These are phyloP conservation scores for Trichoderma citrinoviride DNA, from an alignment of 2,329 filamentous ascomycete genomes.

Conservation along the genomic window DNA sequence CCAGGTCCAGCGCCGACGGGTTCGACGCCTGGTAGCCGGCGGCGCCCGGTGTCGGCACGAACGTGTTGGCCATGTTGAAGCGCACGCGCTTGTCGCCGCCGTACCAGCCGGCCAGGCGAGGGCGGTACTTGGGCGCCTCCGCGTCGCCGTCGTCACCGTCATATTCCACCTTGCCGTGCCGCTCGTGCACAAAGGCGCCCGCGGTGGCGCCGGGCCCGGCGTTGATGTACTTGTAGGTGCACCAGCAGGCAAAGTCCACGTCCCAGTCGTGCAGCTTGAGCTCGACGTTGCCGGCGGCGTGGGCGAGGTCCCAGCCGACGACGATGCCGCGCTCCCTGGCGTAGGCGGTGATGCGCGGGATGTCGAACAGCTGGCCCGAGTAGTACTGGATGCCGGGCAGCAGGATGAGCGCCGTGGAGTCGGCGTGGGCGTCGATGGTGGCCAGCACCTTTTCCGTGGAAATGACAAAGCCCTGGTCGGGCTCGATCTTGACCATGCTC, in stretches of 20 bases:
- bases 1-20: constrained; percentile 73
- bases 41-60: constrained; percentile 74
- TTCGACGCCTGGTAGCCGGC: constrained; percentile 84
- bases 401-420: constrained; percentile 70
- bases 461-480: constrained; percentile 59
- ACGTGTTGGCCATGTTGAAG: constrained; percentile 81
- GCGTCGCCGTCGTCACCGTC: constrained; percentile 38
- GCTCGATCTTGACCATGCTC: constrained; percentile 72
- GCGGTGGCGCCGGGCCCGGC: constrained; percentile 79
- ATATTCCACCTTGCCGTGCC: constrained; percentile 58
- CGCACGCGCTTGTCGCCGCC: constrained; percentile 72
- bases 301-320: constrained; percentile 86
- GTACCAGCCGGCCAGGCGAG: constrained; percentile 81
- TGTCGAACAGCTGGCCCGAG: constrained; percentile 85
- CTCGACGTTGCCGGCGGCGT: constrained; percentile 81
- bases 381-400: constrained; percentile 91
- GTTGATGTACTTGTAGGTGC: constrained; percentile 93
- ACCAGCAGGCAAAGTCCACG: constrained; percentile 91
- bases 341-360: constrained; percentile 72
- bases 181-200: constrained; percentile 76
- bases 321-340: constrained; percentile 68
- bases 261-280: constrained; percentile 81
- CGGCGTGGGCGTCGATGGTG: constrained; percentile 71
- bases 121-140: constrained; percentile 49
- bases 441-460: constrained; percentile 68